Base-by-base conservation (phyloP, 257 asterid genomes). In the Gentiana dahurica region DNA sequence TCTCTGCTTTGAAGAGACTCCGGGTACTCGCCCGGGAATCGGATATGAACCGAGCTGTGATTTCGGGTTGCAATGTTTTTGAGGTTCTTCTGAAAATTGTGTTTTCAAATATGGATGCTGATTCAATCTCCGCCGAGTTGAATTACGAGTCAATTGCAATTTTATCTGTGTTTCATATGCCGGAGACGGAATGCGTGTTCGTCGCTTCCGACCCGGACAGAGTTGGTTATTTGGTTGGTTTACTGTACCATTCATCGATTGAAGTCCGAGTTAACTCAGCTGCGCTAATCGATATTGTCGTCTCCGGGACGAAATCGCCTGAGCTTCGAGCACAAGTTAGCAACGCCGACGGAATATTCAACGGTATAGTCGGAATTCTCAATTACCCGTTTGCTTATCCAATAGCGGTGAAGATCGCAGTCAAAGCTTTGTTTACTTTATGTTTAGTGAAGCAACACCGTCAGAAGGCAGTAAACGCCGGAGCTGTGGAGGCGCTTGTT, bases 251-350 rank as follows among this genome's bases (percentile, higher is more conserved):
- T 78, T 70, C 90, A 8, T 85, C 86, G 41, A 71, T 91, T 62
- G 97, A 91, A 60, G 95, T 91, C 55, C 71, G 97, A 15, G 79
- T 85, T 34, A 80, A 87, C 75, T 77, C 97, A n/a, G 98, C 97
- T 24, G 97, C 98, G 37, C 4, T 87, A 72, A 79, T 87, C 13
- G 98, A 91, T 71, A 64, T 58, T 36, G 77, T 76, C 3, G 76
- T 73, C 34, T 78, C 94, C 32, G 97, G 94, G 34, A 59, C 82
- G 13, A 78, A 93, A 62, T 83, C 92, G 54, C 68, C 93, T 76
- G 98, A 91, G 66, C 77, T 87, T 43, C 88, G 98, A 1, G 46
- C 81, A 6, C 86, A 75, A 54, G 65, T 91, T 65, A 69, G 95
- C 54, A 66, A 74, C 44, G 74, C 73, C 2, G 88, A 83, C 10